phyloP scores from a whole-genome alignment of 1,284 basidiomycete species.

The Pseudozyma sp. region DNA sequence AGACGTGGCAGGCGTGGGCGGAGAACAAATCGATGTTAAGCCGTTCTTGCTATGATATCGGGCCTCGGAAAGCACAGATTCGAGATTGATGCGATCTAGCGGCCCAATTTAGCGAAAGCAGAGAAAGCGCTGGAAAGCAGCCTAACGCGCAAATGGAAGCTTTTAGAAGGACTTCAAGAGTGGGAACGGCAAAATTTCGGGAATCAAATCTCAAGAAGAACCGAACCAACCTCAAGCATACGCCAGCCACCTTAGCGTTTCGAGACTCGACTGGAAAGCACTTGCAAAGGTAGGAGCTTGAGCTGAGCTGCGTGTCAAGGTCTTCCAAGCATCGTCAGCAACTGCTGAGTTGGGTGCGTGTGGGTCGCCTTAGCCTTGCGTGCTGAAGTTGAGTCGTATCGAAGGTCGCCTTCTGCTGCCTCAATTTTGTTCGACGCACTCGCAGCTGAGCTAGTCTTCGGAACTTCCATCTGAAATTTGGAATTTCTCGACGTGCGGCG shows the following conservation, averaged over 20 bases:
- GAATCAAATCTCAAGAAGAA: not conserved
- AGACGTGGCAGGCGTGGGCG: not conserved
- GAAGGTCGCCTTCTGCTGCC: no score
- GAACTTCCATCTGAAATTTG: not conserved
- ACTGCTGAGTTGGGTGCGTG: not conserved
- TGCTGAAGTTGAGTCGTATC: no score
- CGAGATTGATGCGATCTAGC: not conserved
- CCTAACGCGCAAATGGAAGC: constrained; percentile 10
- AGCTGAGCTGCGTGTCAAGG: no score
- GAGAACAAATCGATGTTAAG: not conserved
- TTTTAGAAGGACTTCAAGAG: constrained; percentile 14
- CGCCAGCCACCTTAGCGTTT: not conserved
- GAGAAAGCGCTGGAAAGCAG: constrained; percentile 19
- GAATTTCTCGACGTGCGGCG: constrained; percentile 10
- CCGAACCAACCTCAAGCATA: not conserved
- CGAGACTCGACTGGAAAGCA: not conserved
- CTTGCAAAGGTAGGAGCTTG: no score
- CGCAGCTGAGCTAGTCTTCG: not conserved
- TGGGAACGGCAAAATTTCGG: not conserved
- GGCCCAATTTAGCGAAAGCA: not conserved
- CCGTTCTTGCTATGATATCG: not conserved
- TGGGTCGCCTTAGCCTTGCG: no score
- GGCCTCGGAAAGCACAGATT: not conserved
- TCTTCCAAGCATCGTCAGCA: not conserved
- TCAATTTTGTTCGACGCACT: no score